These are phyloP conservation scores for Teunomyces barrocoloradensis DNA, from an alignment of 805 yeast genomes.

Conservation along the genomic window DNA sequence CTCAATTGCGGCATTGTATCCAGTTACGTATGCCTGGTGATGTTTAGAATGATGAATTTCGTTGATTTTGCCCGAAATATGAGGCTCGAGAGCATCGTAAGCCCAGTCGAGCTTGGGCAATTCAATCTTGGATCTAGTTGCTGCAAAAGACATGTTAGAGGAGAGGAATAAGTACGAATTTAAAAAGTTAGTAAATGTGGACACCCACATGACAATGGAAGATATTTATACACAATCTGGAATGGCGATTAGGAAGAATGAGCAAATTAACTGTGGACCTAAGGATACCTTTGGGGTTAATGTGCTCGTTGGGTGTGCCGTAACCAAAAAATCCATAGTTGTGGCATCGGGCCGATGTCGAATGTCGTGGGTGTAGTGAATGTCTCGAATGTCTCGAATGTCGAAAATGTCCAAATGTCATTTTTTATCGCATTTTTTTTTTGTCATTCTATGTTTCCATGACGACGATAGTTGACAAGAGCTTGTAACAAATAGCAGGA, in stretches of 20 bases:
- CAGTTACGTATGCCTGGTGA: slow-evolving; percentile 49
- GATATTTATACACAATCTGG: neutral
- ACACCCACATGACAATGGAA: neutral
- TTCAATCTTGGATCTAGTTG: slow-evolving; percentile 8
- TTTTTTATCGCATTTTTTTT: too few species aligned
- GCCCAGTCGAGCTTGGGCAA: slow-evolving; percentile 48
- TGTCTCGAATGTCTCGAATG: too few species aligned
- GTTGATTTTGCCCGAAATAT: slow-evolving; percentile 45
- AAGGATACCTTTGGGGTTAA: neutral
- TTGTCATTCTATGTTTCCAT: too few species aligned
- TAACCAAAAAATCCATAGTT: neutral
- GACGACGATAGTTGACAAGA: neutral
- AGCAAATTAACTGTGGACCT: neutral
- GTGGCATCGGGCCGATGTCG: neutral
- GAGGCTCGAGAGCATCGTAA: slow-evolving; percentile 48
- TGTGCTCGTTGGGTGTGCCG: neutral
- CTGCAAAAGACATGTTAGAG: neutral
- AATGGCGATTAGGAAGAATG: neutral
- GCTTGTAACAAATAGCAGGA: too few species aligned
- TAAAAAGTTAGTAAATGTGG: neutral
- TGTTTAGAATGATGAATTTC: slow-evolving; percentile 50
- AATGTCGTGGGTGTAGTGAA: neutral
- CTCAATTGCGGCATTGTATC: slow-evolving; percentile 45
- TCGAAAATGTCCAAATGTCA: too few species aligned
- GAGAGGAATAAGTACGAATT: neutral